A percentile compares a stretch with the other conserved stretches of the same genome.
These are phyloP conservation scores for Fraxinus sp. DNA, from an alignment of 305 asterid species.

Conservation along the genomic window DNA sequence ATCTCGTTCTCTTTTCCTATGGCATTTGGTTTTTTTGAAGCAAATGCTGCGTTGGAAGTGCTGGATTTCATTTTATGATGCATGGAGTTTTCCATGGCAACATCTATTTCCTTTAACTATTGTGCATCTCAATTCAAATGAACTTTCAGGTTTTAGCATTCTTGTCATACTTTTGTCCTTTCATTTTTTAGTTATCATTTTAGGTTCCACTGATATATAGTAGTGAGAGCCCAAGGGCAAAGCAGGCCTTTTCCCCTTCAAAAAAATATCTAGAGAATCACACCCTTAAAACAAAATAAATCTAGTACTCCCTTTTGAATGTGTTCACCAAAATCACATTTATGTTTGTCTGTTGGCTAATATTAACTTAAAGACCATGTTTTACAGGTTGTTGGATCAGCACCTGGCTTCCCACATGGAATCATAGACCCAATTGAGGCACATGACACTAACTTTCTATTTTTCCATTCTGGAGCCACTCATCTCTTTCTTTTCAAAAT, in stretches of 20 bases:
- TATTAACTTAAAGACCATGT: constrained; percentile 13
- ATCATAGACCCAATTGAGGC: constrained; percentile 97
- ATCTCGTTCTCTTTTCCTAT: constrained; percentile 4
- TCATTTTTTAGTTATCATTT: not conserved
- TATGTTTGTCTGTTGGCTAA: constrained; percentile 15
- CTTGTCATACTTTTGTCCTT: not conserved
- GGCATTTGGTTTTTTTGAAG: constrained; percentile 1
- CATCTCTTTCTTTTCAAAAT: constrained; percentile 23
- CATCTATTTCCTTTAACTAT: not conserved
- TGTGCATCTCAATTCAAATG: constrained; percentile 16
- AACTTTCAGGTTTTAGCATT: constrained; percentile 13
- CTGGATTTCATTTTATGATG: not conserved
- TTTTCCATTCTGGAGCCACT: constrained; percentile 22
- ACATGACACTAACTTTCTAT: constrained; percentile 26
- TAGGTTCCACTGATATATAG: not conserved
- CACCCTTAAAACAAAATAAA: not conserved
- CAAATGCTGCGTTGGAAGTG: not conserved
- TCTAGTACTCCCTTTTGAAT: not conserved
- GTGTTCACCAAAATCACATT: constrained; percentile 6
- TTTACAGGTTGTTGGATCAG: constrained; percentile 93
- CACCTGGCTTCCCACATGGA: constrained; percentile 99
- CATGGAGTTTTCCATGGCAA: constrained; percentile 4
- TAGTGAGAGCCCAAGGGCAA: not conserved
- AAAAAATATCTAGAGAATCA: not conserved
- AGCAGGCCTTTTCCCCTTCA: not conserved